A percentile compares a stretch with the other conserved stretches of the same genome.
Conservation (phyloP, 306 rosid genomes). For the Luffa acutangula region DNA sequence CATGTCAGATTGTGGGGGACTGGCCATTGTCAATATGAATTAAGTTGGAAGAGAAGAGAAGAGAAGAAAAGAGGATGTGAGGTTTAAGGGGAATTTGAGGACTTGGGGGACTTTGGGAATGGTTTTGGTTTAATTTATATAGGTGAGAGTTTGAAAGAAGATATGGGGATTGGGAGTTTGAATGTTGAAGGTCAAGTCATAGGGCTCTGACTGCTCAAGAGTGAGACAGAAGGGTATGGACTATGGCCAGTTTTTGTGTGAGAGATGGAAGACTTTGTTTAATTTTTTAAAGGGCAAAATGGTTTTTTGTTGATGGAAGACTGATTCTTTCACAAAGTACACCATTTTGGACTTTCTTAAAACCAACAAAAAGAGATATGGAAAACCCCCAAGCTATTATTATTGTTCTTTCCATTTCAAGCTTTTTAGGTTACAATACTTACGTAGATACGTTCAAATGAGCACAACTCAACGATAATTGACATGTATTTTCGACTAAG, state of each 20-base stretch:
- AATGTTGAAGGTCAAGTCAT: background rate
- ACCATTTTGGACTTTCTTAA: background rate
- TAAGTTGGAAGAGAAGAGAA: too few species aligned
- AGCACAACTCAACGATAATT: too few species aligned
- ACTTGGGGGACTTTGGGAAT: background rate
- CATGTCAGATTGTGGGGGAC: background rate
- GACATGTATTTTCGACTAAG: too few species aligned
- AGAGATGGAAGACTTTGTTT: background rate
- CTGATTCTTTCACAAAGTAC: background rate
- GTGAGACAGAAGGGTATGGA: background rate
- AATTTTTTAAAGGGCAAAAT: background rate
- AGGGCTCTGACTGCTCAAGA: background rate
- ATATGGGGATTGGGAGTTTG: background rate
- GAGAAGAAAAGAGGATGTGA: background rate
- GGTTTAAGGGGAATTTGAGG: background rate
- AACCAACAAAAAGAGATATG: too few species aligned
- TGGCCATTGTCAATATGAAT: too few species aligned
- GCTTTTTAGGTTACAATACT: too few species aligned
- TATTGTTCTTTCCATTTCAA: too few species aligned
- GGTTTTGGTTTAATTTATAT: background rate
- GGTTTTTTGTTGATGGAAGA: background rate
- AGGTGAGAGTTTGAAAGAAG: background rate
- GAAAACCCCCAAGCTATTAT: too few species aligned
- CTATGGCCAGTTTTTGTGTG: too few species aligned
- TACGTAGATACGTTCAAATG: too few species aligned